Evolutionary conservation across 2,329 filamentous ascomycete species (phyloP), one percentile per base, ranked within the genome.

Genomic region (Knufia fluminis): DNA sequence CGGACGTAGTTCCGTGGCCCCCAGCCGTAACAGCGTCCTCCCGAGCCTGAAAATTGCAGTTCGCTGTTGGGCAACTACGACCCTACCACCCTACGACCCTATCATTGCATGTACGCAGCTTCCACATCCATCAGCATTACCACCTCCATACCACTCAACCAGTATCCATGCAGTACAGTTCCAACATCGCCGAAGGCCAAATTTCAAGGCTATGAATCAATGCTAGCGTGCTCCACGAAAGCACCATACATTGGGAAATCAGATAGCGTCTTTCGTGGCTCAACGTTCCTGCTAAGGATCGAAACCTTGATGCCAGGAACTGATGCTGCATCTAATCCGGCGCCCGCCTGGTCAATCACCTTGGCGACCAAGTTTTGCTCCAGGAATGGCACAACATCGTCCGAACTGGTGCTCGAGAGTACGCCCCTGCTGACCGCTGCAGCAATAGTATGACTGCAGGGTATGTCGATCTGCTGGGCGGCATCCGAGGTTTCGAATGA

Each of bases 381-480:
- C 12, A 60, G 50, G n/a, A 60, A 31, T n/a, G 58, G 58, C 4
- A 57, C 22, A 14, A 59, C 57, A 2, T 45, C 46, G 12, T 31
- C 36, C 16, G 57, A 48, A 4, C 44, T 46, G 9, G 59, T 52
- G 26, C 54, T 51, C 35, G 45, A 24, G 31, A 59, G 31, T 7
- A 54, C 33, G n/a, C 57, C 58, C 41, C 55, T 46, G 8, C 32
- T 31, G 12, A 59, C 49, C 10, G 54, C 57, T 17, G 53, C 52
- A 8, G 54, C 54, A 43, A 58, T 32, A 12, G 46, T 53, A 38
- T 59, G 55, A 3, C 55, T 59, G 48, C 59, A 52, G 9, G 54
- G 51, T 19, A 59, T 53, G 40, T 59, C 54, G 12, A 55, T 51
- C 10, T 49, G 48, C n/a, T 51, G 49, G 32, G 49, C 46, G n/a